phyloP scores from a whole-genome alignment of 495 filamentous ascomycete genomes.

The Talaromyces nanjingensis region DNA sequence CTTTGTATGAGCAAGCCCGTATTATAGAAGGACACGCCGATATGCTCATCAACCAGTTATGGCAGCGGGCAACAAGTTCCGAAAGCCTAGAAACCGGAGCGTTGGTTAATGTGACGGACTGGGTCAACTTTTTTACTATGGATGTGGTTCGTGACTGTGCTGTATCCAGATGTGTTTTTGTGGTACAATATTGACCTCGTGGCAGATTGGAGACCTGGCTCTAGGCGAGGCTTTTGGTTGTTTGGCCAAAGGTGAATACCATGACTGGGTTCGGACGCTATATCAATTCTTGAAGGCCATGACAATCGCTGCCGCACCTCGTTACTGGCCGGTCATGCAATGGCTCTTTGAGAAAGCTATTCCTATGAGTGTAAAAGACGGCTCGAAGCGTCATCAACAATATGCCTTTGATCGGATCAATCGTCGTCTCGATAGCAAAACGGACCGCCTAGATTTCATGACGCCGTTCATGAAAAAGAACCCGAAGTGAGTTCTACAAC shows the following conservation, averaged over 20 bases:
- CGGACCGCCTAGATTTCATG: conserved; percentile 12
- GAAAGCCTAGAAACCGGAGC: conserved; percentile 9
- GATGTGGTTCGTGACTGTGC: conserved; percentile 15
- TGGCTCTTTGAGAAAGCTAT: conserved; percentile 22
- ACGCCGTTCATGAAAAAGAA: conserved; percentile 16
- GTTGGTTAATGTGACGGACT: conserved; percentile 19
- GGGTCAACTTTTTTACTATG: conserved; percentile 21
- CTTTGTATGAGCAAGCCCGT: conserved; percentile 38
- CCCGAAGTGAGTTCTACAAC: background rate
- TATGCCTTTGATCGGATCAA: conserved; percentile 24
- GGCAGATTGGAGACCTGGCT: conserved; percentile 21
- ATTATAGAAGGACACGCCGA: conserved; percentile 34
- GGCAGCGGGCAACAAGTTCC: background rate
- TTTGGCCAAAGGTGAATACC: conserved; percentile 21
- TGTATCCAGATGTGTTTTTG: background rate
- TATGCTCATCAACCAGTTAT: conserved; percentile 3
- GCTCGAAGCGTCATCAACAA: conserved; percentile 21
- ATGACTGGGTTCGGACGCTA: conserved; percentile 35
- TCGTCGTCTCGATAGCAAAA: conserved; percentile 21
- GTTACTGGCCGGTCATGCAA: conserved; percentile 22
- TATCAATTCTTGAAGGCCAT: conserved; percentile 15
- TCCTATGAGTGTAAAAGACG: conserved; percentile 23
- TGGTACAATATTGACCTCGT: background rate
- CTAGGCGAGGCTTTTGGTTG: conserved; percentile 27
- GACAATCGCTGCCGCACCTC: conserved; percentile 18